Evolutionary conservation across 345 rosid genomes (phyloP), one percentile per base, ranked within the genome.

Genomic region (Brassica napus): DNA sequence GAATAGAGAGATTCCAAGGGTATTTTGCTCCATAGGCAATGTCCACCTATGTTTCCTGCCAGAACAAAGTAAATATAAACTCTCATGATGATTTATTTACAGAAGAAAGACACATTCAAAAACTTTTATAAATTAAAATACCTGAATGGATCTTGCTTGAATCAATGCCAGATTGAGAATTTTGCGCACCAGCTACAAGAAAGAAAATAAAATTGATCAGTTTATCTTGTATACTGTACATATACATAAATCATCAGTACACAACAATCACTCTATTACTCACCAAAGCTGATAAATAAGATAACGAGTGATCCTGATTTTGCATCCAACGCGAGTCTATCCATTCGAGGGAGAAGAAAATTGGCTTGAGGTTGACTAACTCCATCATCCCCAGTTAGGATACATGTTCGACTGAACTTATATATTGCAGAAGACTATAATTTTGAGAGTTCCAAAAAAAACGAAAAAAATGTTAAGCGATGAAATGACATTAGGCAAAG

Each of bases 261-360:
- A 65, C 63, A 58, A 9, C 63, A 76, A 26, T 71, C 16, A 58
- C 52, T 32, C 47, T 42, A 28, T 3, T 42, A 81, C 55, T 82
- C 52, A 93, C 99, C 99, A 84, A 86, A 88, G 86, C 91, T 90
- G 71, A 96, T 86, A 78, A 96, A 86, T 88, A 96, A 83, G 80
- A 96, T 82, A 67, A 89, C 79, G 31, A 96, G 94, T 35, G 97
- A 86, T 70, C 94, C 90, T 35, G 42, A 35, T 35, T 35, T 35
- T 68, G 92, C 90, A 82, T 96, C 96, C 82, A 84, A 71, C 32
- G 86, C 87, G 71, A 96, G 89, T 83, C 86, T 90, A 81, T 82
- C 89, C 71, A 90, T 87, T 72, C 92, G 97, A 73, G 99, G 98
- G 61, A 96, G 93, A 77, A 89, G 14, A 74, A 96, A 90, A 79